Percentiles rank a stretch among this genome's conserved stretches.
Conservation (phyloP, 306 rosid genomes). For the Nissolia schottii region DNA sequence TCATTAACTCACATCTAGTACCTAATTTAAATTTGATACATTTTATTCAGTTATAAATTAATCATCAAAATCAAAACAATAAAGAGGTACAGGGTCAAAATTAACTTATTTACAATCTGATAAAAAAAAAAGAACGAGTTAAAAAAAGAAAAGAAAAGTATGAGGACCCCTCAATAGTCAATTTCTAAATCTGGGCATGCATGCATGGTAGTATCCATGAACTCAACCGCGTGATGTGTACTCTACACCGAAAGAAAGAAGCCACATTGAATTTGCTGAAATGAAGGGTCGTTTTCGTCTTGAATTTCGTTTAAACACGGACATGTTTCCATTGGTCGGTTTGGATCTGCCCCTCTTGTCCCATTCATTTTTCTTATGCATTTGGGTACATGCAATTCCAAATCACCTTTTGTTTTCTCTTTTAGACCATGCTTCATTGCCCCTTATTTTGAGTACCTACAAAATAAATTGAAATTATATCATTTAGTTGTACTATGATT, state of each 20-base stretch:
- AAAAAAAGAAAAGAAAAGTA: neutral
- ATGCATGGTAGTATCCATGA: constrained; percentile 38
- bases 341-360: constrained; percentile 20
- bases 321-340: constrained; percentile 51
- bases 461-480: neutral
- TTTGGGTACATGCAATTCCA: constrained; percentile 24
- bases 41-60: neutral
- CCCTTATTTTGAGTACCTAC: neutral
- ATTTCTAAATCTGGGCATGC: constrained; percentile 36
- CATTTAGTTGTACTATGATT: neutral
- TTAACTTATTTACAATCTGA: neutral
- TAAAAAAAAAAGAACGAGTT: constrained; percentile 19
- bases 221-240: constrained; percentile 46
- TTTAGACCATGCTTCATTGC: constrained; percentile 11
- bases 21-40: neutral
- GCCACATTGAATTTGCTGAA: constrained; percentile 51
- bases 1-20: neutral
- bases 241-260: constrained; percentile 33
- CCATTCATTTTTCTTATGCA: neutral
- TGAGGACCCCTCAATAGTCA: constrained; percentile 28
- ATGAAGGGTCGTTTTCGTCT: constrained; percentile 70
- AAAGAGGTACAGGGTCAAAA: neutral
- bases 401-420: constrained; percentile 7
- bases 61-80: neutral
- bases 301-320: constrained; percentile 47